Base-by-base conservation (phyloP, 768 basidiomycete species). In the Asterophora parasitica region DNA sequence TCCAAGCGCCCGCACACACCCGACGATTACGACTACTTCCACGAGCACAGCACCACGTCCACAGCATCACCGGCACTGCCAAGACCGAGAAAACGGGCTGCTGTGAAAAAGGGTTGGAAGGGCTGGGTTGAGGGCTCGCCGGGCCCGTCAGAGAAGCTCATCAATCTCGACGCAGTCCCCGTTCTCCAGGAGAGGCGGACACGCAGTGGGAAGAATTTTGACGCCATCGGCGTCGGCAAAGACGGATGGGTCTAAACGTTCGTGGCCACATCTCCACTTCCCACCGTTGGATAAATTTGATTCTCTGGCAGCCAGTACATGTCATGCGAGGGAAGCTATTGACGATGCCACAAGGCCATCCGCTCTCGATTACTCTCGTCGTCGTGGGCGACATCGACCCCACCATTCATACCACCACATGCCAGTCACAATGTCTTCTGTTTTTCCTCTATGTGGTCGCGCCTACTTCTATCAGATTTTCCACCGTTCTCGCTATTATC, bases 41-140 rank as follows among this genome's bases (percentile, higher is more conserved):
- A 51, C 50, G 32, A 54, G 9, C 54, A 31, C 30, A 3, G 30
- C 30, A 9, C 23, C 3, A 3, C 58, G 63, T 45, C 59, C 53
- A 33, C 58, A 44, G 36, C 59, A 53, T 52, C 63, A 15, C 53
- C 61, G 9, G 57, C 58, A 19, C 61, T 57, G 20, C 68, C 64
- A n/a, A 23, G 23, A 6, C 74, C 76, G 37, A 77, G 73, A 63
- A 87, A 79, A 71, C 82, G 83, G 55, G 69, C 75, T 36, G 74
- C 82, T 0, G 82, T 77, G 30, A 82, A 76, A 67, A 91, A 91
- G 64, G 88, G 88, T 13, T 91, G 88, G 88, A 91, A 91, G 71
- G 88, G 88, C 32, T 91, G 88, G 88, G 85, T 91, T 16, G 88
- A 89, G 70, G 88, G 87, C 55, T 88, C 87, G 16, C 85, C 85